These are phyloP conservation scores for Chlamydomonas sp. DNA, from an alignment of 139 green algal species.

Conservation along the genomic window DNA sequence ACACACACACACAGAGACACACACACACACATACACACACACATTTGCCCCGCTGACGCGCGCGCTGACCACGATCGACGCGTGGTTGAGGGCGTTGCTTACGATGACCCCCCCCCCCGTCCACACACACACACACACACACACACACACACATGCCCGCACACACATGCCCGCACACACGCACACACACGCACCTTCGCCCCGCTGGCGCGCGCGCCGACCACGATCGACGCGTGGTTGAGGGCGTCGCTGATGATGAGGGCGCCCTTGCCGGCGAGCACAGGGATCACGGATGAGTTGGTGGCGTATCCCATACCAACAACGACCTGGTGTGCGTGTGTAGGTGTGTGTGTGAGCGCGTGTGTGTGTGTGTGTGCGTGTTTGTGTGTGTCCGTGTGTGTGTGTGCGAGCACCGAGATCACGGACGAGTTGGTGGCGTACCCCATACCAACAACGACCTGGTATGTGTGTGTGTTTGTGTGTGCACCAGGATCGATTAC, in stretches of 20 bases:
- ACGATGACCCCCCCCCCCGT: no score
- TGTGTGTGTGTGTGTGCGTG: no score
- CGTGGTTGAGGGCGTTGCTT: neutral
- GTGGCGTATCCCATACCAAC: slow-evolving; percentile 99
- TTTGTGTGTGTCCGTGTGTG: no score
- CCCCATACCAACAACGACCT: slow-evolving; percentile 97
- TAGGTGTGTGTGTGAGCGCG: no score
- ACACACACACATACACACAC: no score
- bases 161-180: no score
- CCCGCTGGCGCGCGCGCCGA: slow-evolving; percentile 66
- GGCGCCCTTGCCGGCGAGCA: slow-evolving; percentile 67
- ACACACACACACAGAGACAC: no score
- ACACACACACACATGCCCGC: no score
- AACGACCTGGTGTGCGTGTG: no score
- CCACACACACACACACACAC: neutral
- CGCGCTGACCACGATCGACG: slow-evolving; percentile 37
- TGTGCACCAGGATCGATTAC: slow-evolving; percentile 82
- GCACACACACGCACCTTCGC: no score
- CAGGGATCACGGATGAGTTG: slow-evolving; percentile 86
- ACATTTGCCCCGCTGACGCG: slow-evolving; percentile 74
- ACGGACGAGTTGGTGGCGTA: slow-evolving; percentile 94
- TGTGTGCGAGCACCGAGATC: slow-evolving; percentile 83
- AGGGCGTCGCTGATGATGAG: slow-evolving; percentile 91
- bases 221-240: slow-evolving; percentile 96
- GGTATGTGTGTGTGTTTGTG: no score